Evolutionary conservation across 2,329 filamentous ascomycete genomes (phyloP).

Genomic region (Onygenales sp.): DNA sequence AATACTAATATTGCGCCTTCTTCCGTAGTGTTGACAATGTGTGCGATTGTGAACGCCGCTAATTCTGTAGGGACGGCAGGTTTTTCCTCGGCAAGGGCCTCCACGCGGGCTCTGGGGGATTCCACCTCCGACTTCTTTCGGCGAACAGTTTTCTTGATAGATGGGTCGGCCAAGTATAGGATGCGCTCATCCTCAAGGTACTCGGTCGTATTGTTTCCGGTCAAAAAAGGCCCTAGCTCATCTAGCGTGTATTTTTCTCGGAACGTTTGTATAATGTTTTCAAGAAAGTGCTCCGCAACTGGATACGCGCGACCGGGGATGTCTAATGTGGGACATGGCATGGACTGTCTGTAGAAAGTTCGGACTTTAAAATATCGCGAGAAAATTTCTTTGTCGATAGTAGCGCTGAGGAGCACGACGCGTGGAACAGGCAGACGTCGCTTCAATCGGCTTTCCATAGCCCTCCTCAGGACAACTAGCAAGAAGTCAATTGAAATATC

Average conservation of each 20-base stretch:
- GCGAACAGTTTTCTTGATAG: too few relatives aligned
- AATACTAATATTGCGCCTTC: constrained; percentile 41
- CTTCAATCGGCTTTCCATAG: constrained; percentile 25
- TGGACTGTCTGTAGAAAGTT: constrained; percentile 18
- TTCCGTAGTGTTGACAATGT: constrained; percentile 34
- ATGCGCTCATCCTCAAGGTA: constrained; percentile 13
- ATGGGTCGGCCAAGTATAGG: too few relatives aligned
- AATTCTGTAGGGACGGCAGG: constrained; percentile 33
- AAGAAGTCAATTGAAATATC: constrained; percentile 38
- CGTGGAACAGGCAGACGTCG: constrained; percentile 29
- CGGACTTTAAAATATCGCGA: constrained; percentile 33
- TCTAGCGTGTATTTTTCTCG: constrained; percentile 14
- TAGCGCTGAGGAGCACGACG: constrained; percentile 42
- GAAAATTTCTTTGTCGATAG: constrained; percentile 37
- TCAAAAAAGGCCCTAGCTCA: constrained; percentile 13
- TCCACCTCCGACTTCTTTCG: background rate
- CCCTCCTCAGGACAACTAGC: constrained; percentile 36
- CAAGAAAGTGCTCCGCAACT: constrained; percentile 35
- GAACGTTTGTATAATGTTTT: constrained; percentile 25
- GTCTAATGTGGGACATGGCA: constrained; percentile 31
- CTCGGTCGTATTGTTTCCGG: constrained; percentile 17
- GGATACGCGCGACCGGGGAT: constrained; percentile 37
- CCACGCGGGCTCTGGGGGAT: background rate
- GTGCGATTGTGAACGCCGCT: constrained; percentile 34
- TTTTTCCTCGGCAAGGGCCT: constrained; percentile 24